These are phyloP conservation scores for Cryptococcus sp. DNA, from an alignment of 1,284 basidiomycete species.

Conservation along the genomic window DNA sequence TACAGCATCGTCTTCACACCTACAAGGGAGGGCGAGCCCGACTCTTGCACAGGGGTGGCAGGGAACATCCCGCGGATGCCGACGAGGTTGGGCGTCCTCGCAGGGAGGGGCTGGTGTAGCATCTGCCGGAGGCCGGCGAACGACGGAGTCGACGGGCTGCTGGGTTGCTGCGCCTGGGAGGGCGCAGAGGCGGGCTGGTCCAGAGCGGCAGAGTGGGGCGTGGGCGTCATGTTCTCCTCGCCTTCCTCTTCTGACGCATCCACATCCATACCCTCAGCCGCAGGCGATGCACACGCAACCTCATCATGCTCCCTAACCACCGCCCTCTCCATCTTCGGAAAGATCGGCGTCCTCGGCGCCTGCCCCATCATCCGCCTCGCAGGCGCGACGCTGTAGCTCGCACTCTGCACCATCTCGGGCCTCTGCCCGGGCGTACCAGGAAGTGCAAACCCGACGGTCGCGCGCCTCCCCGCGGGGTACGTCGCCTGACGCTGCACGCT, in stretches of 20 bases:
- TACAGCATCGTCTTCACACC: slow-evolving; percentile 27
- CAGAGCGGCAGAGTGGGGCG: not conserved
- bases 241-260: not conserved
- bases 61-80: slow-evolving; percentile 27
- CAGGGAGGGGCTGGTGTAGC: slow-evolving; percentile 15
- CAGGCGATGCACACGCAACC: no score
- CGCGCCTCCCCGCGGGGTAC: slow-evolving; percentile 18
- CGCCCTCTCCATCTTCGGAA: slow-evolving; percentile 11
- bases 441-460: slow-evolving; percentile 35
- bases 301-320: not conserved
- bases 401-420: slow-evolving; percentile 1
- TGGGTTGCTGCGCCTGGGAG: not conserved
- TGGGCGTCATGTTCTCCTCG: not conserved
- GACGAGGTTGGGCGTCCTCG: slow-evolving; percentile 26
- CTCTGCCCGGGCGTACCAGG: slow-evolving; percentile 30
- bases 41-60: slow-evolving; percentile 5
- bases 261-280: not conserved
- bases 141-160: slow-evolving; percentile 14
- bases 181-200: not conserved
- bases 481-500: slow-evolving; percentile 15
- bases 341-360: slow-evolving; percentile 16
- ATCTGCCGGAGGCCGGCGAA: slow-evolving; percentile 27
- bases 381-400: slow-evolving; percentile 19
- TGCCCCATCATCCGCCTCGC: slow-evolving; percentile 1
- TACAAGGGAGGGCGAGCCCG: slow-evolving; percentile 23